Percentiles rank a stretch among this genome's conserved stretches.
These are phyloP conservation scores for Fusarium dimerum DNA, from an alignment of 2,329 filamentous ascomycete species.

Conservation along the genomic window DNA sequence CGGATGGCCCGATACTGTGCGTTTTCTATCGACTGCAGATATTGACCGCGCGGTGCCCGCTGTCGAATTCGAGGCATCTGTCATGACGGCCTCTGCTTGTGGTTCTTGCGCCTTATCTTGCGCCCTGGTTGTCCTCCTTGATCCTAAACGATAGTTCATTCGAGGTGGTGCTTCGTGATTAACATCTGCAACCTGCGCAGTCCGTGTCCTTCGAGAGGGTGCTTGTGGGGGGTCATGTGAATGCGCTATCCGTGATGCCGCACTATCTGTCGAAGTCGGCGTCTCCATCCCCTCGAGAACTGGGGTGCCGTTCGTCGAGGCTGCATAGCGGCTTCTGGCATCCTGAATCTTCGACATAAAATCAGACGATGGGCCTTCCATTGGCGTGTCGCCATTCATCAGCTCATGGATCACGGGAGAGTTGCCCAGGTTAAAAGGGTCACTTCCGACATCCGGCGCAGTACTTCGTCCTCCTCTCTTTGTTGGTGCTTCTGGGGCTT, in stretches of 20 bases:
- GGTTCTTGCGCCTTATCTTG: conserved; percentile 39
- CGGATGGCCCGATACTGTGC: conserved; percentile 86
- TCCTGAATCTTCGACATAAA: conserved; percentile 58
- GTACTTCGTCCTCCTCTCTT: conserved; percentile 46
- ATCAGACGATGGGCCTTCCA: conserved; percentile 51
- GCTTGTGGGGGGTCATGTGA: conserved; percentile 52
- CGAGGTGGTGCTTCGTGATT: conserved; percentile 62
- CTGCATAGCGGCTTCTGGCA: conserved; percentile 48
- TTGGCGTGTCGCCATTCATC: conserved; percentile 41
- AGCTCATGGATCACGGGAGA: conserved; percentile 43
- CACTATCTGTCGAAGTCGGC: conserved; percentile 40
- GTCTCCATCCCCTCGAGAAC: conserved; percentile 64
- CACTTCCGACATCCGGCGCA: conserved; percentile 39
- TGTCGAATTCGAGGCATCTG: conserved; percentile 42
- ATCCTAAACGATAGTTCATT: conserved; percentile 58
- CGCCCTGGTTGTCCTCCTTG: conserved; percentile 42
- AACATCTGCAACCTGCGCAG: conserved; percentile 52
- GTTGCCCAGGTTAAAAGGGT: conserved; percentile 55
- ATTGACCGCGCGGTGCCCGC: conserved; percentile 40
- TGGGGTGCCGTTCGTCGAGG: conserved; percentile 38
- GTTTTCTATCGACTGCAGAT: conserved; percentile 70
- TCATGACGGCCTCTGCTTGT: conserved; percentile 40
- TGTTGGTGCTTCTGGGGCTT: conserved; percentile 40
- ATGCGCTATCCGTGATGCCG: conserved; percentile 24
- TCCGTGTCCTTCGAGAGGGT: conserved; percentile 54